Percentiles rank a stretch among this genome's conserved stretches.
Conservation (phyloP, 1,284 basidiomycete species). For the Phellinidium pouzarii region DNA sequence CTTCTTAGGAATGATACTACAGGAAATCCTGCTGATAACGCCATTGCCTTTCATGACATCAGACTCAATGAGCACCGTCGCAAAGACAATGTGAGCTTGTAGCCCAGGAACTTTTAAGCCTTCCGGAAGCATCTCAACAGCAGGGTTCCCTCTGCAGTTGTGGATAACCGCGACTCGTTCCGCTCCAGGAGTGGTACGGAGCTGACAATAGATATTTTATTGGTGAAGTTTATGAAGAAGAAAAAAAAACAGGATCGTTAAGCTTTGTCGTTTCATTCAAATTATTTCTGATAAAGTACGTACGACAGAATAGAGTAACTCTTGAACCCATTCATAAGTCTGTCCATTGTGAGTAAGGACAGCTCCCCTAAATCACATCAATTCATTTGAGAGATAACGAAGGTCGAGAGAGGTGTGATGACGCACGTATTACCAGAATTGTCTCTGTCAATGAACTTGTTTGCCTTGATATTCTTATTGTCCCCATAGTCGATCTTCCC, state of each 20-base stretch:
- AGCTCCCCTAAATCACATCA: too few species aligned
- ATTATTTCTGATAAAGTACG: too few species aligned
- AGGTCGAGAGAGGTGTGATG: too few species aligned
- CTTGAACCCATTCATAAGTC: not conserved
- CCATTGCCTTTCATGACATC: not conserved
- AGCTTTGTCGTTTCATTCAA: too few species aligned
- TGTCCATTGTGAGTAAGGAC: too few species aligned
- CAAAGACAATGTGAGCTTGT: conserved; percentile 6
- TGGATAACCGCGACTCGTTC: conserved; percentile 12
- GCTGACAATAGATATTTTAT: not conserved
- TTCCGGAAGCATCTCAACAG: conserved; percentile 10
- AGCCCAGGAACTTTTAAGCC: conserved; percentile 1
- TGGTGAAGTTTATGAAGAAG: not conserved
- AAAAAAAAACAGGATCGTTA: not conserved
- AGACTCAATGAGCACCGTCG: conserved; percentile 9
- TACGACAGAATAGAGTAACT: not conserved
- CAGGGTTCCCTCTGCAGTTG: conserved; percentile 11
- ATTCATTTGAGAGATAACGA: too few species aligned
- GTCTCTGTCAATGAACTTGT: too few species aligned
- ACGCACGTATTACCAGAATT: too few species aligned
- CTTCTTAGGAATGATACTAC: too few species aligned
- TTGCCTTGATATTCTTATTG: too few species aligned
- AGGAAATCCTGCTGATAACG: too few species aligned
- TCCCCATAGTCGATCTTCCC: too few species aligned
- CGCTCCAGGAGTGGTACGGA: conserved; percentile 11